These are phyloP conservation scores for Prorocentrum cordatum DNA, from an alignment of 169 alveolate species.

Conservation along the genomic window DNA sequence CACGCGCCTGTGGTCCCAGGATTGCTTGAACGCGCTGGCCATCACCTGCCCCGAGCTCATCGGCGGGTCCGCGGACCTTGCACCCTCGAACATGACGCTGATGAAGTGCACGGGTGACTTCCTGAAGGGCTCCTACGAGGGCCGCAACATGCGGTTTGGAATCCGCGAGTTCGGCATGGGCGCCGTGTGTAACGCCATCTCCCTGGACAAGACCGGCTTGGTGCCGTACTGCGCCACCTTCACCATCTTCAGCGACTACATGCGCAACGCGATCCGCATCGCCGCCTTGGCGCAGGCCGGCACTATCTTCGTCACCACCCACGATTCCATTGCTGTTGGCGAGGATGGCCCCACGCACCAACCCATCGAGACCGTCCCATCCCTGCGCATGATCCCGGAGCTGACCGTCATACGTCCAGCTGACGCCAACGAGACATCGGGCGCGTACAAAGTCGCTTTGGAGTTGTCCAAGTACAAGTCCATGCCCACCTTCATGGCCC, in stretches of 20 bases:
- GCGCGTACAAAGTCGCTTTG: background rate
- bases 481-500: background rate
- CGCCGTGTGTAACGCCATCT: constrained; percentile 77
- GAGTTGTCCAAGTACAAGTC: background rate
- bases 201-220: constrained; percentile 75
- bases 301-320: constrained; percentile 77
- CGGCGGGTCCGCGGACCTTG: background rate
- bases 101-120: constrained; percentile 28
- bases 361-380: background rate
- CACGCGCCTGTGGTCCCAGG: background rate
- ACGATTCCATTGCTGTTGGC: constrained; percentile 74
- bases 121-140: background rate
- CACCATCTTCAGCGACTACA: constrained; percentile 60
- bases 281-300: constrained; percentile 75
- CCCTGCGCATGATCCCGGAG: background rate
- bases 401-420: constrained; percentile 2
- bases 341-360: background rate
- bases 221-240: constrained; percentile 79
- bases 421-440: constrained; percentile 25
- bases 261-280: constrained; percentile 76
- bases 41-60: background rate
- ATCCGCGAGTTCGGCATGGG: constrained; percentile 81
- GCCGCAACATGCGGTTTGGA: constrained; percentile 71
- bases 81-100: background rate
- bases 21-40: constrained; percentile 61